Base-by-base conservation (phyloP, 768 basidiomycete genomes). In the Auriscalpium microsporum region DNA sequence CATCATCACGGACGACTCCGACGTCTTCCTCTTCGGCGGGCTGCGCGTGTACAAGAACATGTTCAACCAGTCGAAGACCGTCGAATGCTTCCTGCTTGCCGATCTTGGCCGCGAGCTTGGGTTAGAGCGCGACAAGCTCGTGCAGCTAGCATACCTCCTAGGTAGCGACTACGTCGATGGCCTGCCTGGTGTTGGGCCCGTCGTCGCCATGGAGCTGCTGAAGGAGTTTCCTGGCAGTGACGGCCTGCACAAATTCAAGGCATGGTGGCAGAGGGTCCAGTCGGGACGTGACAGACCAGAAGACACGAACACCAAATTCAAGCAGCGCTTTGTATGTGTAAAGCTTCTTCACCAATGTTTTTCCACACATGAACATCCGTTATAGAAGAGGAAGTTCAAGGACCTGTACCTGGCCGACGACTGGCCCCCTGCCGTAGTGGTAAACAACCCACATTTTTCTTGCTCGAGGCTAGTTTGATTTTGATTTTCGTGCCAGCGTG, bases 11-110 rank as follows among this genome's bases (percentile, higher is more conserved):
- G 96, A 99, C 68, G 96, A 99, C 69, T 96, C 93, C 5, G 96
- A 99, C 65, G 94, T 98, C 49, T 99, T 99, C 72, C 84, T 99
- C 49, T 99, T 99, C 62, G 96, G 96, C 35, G 95, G 92, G 21
- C 72, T 80, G 61, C 86, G 93, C n/a, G 91, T 98, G 17, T 96
- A 89, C 79, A 96, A 95, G 72, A 98, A 99, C 68, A 95, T 99
- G 89, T 99, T 99, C 75, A 97, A 98, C 68, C 95, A 98, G 70
- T 89, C 90, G 48, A 97, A 98, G 75, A 97, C 94, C 4, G 96
- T 97, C 53, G 96, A 99, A 70, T 94, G 93, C 66, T 99, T 96
- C 75, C 74, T 96, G 37, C 72, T 83, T 2, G 70, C 81, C 6
- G 96, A 99, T 67, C 78, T 98, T 49, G 79, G 78, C 40, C 80